Evolutionary conservation across 2,329 filamentous ascomycete genomes (phyloP).

Genomic region (Fusarium mexicanum): DNA sequence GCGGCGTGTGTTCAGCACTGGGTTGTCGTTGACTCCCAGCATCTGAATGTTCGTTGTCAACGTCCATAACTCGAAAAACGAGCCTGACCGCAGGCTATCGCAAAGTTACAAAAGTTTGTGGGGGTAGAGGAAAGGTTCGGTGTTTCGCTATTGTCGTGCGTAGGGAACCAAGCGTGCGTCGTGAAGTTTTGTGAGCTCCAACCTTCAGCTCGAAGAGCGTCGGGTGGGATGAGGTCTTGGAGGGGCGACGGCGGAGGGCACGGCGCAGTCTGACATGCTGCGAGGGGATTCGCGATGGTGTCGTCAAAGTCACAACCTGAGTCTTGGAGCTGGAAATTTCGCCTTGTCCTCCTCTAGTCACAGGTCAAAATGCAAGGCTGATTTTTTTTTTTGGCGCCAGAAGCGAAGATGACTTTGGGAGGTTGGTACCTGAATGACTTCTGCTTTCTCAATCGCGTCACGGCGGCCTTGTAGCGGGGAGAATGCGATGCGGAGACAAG

Average conservation of each 20-base stretch:
- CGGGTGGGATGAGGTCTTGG: conserved; percentile 28
- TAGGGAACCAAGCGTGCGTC: background rate
- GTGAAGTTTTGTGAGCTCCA: conserved; percentile 15
- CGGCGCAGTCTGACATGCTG: conserved; percentile 44
- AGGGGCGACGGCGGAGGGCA: conserved; percentile 29
- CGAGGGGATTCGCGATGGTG: conserved; percentile 20
- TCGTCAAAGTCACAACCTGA: conserved; percentile 21
- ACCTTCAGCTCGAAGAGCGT: conserved; percentile 31
- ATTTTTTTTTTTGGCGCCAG: background rate
- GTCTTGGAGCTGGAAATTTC: conserved; percentile 3
- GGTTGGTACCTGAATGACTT: conserved; percentile 12
- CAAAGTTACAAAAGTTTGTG: background rate
- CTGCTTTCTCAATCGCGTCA: conserved; percentile 24
- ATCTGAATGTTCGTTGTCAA: conserved; percentile 45
- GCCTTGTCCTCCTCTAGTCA: background rate
- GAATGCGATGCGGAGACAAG: conserved; percentile 25
- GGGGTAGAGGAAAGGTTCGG: background rate
- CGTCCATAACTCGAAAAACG: conserved; percentile 44
- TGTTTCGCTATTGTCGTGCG: conserved; percentile 3
- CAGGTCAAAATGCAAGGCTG: background rate
- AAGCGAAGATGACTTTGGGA: conserved; percentile 3
- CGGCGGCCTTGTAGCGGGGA: conserved; percentile 21
- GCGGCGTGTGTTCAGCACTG: conserved; percentile 49
- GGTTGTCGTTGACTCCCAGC: conserved; percentile 44
- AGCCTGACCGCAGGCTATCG: conserved; percentile 14